Evolutionary conservation across 176 grass and related monocot species (phyloP), one percentile per base, ranked within the genome.

Genomic region (Cenchrus fungigraminus): DNA sequence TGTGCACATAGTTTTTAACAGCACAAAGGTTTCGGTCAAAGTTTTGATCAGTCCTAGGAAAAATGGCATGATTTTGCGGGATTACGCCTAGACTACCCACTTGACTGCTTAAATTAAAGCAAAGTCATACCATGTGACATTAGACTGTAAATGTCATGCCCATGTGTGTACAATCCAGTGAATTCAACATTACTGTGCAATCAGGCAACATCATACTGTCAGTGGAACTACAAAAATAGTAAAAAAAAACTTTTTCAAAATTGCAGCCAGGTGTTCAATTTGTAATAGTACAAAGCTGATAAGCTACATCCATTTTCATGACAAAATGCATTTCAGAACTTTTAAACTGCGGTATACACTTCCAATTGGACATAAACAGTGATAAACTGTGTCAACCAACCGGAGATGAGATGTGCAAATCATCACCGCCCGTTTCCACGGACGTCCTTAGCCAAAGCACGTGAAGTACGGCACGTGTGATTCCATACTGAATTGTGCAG

Each of bases 91-190:
- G 19, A 53, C 15, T 50, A 29, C 28, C 31, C 31, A 54, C n/a
- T 37, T 72, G 58, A 46, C 51, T 56, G 8, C 25, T 59, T 22
- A 14, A 76, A 81, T 53, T 52, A 65, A 64, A 86, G 19, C 22
- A 82, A 82, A 73, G 49, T 78, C 58, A 82, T 72, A 32, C 6
- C 4, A 16, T 11, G 16, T 80, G 34, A 86, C 17, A 57, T 19
- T 72, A 44, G 57, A 29, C 19, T 29, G 17, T 2, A 57, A 32
- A 76, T 85, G 15, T 15, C 70, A 73, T 54, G 13, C 46, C 6
- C n/a, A 73, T 56, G 22, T 7, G 2, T 15, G 43, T 67, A 64
- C 58, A 56, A 1, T 19, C 28, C 46, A 74, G 12, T 77, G 11
- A 66, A 85, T 29, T 85, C 62, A 74, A 74, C 14, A 19, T 29